Percentiles rank a stretch among this genome's conserved stretches.
Conservation (phyloP, 257 asterid genomes). For the Lithospermum erythrorhizon region DNA sequence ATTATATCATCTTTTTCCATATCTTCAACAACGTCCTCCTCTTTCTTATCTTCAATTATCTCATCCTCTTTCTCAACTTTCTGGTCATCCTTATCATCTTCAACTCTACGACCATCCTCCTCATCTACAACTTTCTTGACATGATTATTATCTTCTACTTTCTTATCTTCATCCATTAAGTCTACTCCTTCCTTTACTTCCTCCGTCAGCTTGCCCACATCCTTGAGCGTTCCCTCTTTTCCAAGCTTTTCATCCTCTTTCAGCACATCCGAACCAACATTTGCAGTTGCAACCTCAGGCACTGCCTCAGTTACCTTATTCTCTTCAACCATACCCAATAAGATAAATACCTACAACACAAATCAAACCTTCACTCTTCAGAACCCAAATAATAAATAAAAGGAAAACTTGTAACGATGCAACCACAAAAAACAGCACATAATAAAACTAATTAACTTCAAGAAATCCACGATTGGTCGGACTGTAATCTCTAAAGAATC, state of each 20-base stretch:
- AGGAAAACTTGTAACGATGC: constrained; percentile 5
- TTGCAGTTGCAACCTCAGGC: constrained; percentile 35
- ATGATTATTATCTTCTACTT: constrained; percentile 9
- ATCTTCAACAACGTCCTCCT: constrained; percentile 5
- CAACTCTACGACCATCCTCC: constrained; percentile 13
- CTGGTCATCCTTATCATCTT: constrained; percentile 20
- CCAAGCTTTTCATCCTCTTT: constrained; percentile 28
- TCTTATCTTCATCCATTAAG: constrained; percentile 8
- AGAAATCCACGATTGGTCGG: too few relatives aligned
- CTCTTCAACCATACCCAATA: constrained; percentile 49
- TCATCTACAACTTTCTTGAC: constrained; percentile 10
- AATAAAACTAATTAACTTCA: too few relatives aligned
- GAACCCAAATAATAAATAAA: constrained; percentile 3
- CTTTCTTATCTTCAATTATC: constrained; percentile 2
- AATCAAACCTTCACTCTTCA: constrained; percentile 14
- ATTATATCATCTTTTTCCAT: constrained; percentile 7
- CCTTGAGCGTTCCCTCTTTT: constrained; percentile 22
- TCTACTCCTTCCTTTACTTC: neutral
- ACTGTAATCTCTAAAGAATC: too few relatives aligned
- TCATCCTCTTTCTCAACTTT: constrained; percentile 14
- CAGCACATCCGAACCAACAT: constrained; percentile 24
- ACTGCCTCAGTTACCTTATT: constrained; percentile 16
- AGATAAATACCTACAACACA: neutral
- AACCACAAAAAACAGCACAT: neutral
- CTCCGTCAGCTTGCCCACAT: constrained; percentile 8